Evolutionary conservation across 2,329 filamentous ascomycete species (phyloP).

Genomic region (Coniella vitis): DNA sequence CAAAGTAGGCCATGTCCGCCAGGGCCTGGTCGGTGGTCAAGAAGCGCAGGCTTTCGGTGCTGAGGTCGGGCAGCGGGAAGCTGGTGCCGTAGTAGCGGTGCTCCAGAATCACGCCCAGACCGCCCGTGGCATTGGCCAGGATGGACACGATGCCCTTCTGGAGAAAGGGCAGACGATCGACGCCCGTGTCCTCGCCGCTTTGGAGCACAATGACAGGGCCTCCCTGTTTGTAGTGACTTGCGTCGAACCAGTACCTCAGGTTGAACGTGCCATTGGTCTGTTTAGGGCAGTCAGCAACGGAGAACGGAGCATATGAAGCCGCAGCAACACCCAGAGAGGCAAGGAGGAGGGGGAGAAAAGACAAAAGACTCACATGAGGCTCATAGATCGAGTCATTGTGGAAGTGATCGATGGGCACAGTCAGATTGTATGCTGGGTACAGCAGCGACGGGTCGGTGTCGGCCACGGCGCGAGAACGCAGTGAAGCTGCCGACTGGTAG

Average conservation of each 20-base stretch:
- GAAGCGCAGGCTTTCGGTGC: constrained; percentile 67
- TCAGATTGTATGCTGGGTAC: constrained; percentile 35
- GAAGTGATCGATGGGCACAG: constrained; percentile 69
- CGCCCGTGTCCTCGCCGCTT: constrained; percentile 61
- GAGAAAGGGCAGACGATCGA: constrained; percentile 59
- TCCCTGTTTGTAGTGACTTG: constrained; percentile 64
- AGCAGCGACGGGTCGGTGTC: constrained; percentile 13
- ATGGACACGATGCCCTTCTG: constrained; percentile 72
- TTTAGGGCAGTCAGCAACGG: not conserved
- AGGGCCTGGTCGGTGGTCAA: constrained; percentile 76
- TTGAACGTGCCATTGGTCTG: constrained; percentile 54
- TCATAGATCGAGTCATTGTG: constrained; percentile 72
- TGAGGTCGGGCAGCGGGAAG: constrained; percentile 60
- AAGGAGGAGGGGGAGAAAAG: not conserved
- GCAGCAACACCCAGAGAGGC: no score
- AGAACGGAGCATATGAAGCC: not conserved
- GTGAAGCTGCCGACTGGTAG: not conserved
- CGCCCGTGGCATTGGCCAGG: constrained; percentile 62
- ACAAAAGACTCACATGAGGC: constrained; percentile 49
- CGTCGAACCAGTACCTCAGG: constrained; percentile 79
- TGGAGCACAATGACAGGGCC: constrained; percentile 76
- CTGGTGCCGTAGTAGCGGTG: constrained; percentile 82
- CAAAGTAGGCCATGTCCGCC: constrained; percentile 77
- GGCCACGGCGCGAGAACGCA: not conserved
- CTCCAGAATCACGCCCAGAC: constrained; percentile 74